Evolutionary conservation across 2,329 filamentous ascomycete genomes (phyloP).

Genomic region (Botrytis aclada): DNA sequence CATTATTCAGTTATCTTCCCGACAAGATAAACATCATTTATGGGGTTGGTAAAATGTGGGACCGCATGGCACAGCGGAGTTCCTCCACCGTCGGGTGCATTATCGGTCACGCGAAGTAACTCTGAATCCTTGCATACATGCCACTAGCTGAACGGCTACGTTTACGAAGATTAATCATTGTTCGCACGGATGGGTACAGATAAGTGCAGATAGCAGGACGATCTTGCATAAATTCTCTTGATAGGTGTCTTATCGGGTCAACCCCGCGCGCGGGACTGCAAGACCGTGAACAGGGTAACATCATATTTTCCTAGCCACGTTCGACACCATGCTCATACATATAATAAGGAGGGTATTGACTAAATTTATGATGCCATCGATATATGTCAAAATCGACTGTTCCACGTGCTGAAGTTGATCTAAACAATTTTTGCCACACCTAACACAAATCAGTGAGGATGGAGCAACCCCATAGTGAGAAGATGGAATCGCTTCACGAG

Average conservation of each 20-base stretch:
- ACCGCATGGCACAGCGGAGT: constrained; percentile 3
- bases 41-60: constrained; percentile 10
- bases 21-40: constrained; percentile 1
- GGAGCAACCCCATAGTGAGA: constrained; percentile 15
- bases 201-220: constrained; percentile 7
- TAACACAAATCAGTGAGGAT: neutral
- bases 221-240: neutral
- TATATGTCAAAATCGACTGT: neutral
- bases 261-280: constrained; percentile 19
- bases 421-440: neutral
- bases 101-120: constrained; percentile 7
- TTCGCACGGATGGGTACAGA: neutral
- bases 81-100: constrained; percentile 16
- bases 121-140: neutral
- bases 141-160: neutral
- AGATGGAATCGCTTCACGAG: constrained; percentile 8
- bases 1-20: constrained; percentile 10
- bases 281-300: constrained; percentile 11
- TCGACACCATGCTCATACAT: neutral
- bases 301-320: neutral
- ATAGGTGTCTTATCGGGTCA: constrained; percentile 15
- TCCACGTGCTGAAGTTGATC: neutral
- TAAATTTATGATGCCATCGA: neutral
- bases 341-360: neutral
- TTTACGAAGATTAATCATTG: neutral